These are phyloP conservation scores for Aureobasidium vineae DNA, from an alignment of 2,329 filamentous ascomycete genomes.

Conservation along the genomic window DNA sequence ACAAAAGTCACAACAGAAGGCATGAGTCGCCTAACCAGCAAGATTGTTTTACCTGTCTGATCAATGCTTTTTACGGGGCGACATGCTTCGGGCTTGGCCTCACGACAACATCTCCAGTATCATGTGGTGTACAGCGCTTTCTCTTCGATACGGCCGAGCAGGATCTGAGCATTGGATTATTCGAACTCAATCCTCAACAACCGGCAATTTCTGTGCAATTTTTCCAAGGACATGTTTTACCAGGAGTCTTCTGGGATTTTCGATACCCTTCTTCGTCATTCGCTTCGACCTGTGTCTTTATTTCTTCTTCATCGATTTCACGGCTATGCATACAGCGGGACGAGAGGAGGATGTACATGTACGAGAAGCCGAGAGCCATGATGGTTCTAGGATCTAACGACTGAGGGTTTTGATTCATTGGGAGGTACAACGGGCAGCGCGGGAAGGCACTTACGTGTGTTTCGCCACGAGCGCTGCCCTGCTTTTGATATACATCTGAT, in stretches of 20 bases:
- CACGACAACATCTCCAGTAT: not conserved
- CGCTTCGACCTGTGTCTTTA: constrained; percentile 24
- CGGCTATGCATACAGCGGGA: constrained; percentile 13
- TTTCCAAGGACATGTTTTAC: not conserved
- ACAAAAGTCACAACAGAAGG: constrained; percentile 15
- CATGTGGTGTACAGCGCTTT: not conserved
- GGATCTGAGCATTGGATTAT: not conserved
- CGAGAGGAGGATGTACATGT: constrained; percentile 10
- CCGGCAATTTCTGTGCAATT: constrained; percentile 3
- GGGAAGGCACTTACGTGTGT: not conserved
- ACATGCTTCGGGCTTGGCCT: not conserved
- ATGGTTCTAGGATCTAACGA: constrained; percentile 4
- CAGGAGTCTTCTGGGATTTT: not conserved
- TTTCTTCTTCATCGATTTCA: constrained; percentile 11
- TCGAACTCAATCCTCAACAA: not conserved
- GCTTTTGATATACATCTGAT: constrained; percentile 11
- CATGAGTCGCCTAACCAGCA: not conserved
- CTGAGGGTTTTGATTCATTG: not conserved
- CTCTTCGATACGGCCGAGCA: not conserved
- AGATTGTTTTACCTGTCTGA: not conserved
- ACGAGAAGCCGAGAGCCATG: not conserved
- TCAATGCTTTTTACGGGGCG: not conserved
- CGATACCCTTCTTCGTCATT: constrained; percentile 27
- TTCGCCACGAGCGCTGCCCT: too few species aligned
- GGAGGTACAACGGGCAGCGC: not conserved